phyloP scores from a whole-genome alignment of 371 early-diverging fungal genomes.

The Apophysomyces trapeziformis region DNA sequence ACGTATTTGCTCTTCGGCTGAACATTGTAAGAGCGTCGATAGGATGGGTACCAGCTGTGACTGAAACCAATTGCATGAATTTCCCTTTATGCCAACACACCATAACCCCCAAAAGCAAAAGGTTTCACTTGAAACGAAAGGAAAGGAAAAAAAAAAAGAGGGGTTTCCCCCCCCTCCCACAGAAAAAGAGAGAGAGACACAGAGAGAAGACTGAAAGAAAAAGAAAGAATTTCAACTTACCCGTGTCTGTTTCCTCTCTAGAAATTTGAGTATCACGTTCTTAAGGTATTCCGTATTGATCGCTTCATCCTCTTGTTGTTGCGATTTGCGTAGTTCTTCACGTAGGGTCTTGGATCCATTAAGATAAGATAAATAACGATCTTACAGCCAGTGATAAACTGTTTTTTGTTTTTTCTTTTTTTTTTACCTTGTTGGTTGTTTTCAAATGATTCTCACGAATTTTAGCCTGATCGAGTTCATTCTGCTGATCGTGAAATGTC shows the following conservation, averaged over 20 bases:
- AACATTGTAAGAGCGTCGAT: constrained; percentile 37
- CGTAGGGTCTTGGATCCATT: constrained; percentile 49
- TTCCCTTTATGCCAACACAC: background rate
- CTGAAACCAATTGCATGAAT: constrained; percentile 17
- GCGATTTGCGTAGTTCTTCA: constrained; percentile 59
- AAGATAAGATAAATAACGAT: background rate
- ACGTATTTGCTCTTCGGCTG: constrained; percentile 32
- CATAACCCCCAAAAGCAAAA: no score
- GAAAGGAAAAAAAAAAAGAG: no score
- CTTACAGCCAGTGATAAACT: background rate
- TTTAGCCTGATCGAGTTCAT: constrained; percentile 54
- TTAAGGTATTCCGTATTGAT: constrained; percentile 81
- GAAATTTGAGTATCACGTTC: constrained; percentile 79
- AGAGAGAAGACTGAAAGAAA: no score
- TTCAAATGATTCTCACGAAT: constrained; percentile 63
- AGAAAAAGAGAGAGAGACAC: no score
- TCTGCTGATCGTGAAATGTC: constrained; percentile 26
- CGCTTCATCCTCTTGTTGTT: constrained; percentile 33
- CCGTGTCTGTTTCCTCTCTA: constrained; percentile 75
- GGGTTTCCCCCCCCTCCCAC: no score
- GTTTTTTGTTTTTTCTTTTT: background rate
- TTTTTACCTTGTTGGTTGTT: constrained; percentile 56
- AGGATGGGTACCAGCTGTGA: constrained; percentile 41
- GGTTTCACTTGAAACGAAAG: background rate
- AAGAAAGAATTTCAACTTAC: constrained; percentile 32